Conservation (phyloP, 23 red algal genomes). For the Chondrus crispus region DNA sequence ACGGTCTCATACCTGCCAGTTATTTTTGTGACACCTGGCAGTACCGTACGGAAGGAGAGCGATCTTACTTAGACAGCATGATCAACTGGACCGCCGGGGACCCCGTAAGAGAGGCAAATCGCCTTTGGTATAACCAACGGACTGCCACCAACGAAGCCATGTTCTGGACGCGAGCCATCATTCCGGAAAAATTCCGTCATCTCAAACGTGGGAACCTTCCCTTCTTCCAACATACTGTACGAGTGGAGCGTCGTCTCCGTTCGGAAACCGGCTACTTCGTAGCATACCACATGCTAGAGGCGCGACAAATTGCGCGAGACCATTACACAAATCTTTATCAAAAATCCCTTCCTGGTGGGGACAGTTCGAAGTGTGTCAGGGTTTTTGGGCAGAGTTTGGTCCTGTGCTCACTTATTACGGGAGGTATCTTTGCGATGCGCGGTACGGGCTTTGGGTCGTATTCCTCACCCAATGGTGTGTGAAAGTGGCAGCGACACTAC, state of each 20-base stretch:
- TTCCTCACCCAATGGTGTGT: background rate
- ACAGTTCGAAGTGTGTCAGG: background rate
- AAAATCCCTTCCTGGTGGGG: background rate
- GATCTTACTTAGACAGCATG: background rate
- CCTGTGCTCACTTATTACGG: constrained; percentile 4
- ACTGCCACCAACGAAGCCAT: background rate
- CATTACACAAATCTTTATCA: background rate
- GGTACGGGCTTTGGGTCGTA: background rate
- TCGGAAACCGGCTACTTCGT: background rate
- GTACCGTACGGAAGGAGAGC: background rate
- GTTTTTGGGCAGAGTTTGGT: background rate
- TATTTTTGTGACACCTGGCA: background rate
- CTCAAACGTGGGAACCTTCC: background rate
- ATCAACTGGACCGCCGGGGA: background rate
- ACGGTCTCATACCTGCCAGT: background rate
- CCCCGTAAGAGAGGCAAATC: background rate
- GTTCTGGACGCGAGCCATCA: background rate
- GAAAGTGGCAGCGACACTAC: background rate
- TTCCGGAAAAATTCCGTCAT: background rate
- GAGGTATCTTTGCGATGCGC: background rate
- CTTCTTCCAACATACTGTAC: background rate
- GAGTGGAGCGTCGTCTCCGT: background rate
- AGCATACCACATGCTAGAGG: constrained; percentile 21
- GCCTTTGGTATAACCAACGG: background rate
- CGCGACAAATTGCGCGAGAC: background rate